Conservation (phyloP, 768 basidiomycete genomes). For the Hericium coralloides region DNA sequence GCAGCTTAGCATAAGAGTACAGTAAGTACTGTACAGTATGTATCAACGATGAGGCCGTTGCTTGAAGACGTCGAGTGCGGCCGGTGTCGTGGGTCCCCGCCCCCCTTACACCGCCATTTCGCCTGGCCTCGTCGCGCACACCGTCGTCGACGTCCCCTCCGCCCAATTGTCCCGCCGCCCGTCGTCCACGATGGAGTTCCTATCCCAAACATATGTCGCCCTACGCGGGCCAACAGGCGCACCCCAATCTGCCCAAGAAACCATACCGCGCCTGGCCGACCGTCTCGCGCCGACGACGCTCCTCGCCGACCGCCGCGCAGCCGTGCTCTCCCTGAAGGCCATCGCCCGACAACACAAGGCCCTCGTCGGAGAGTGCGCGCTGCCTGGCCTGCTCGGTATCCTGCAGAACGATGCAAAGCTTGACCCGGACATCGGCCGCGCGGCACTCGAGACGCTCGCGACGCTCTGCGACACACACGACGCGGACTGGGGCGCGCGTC, state of each 20-base stretch:
- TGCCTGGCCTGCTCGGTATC: conserved; percentile 72
- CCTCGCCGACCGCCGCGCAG: conserved; percentile 85
- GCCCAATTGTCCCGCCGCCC: not conserved
- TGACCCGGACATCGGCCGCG: conserved; percentile 89
- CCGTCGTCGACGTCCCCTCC: not conserved
- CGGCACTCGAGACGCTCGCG: conserved; percentile 82
- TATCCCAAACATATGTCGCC: conserved; percentile 79
- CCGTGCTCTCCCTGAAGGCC: conserved; percentile 90
- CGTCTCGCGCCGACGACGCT: conserved; percentile 84
- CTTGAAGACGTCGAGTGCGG: too few species aligned
- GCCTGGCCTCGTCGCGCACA: not conserved
- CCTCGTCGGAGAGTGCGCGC: conserved; percentile 74
- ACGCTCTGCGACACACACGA: conserved; percentile 79
- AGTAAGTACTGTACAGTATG: too few species aligned
- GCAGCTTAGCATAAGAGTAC: too few species aligned
- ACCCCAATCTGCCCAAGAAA: conserved; percentile 77
- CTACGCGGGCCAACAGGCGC: conserved; percentile 76
- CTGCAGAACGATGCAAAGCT: conserved; percentile 83
- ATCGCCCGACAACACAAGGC: conserved; percentile 85
- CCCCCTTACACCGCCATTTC: not conserved
- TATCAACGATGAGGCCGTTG: too few species aligned
- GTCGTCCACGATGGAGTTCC: conserved; percentile 56
- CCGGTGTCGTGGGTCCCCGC: too few species aligned
- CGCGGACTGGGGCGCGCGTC: conserved; percentile 30
- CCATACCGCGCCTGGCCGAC: conserved; percentile 82